phyloP scores from a whole-genome alignment of 2,329 filamentous ascomycete species.

The Orbilia blumenaviensis region DNA sequence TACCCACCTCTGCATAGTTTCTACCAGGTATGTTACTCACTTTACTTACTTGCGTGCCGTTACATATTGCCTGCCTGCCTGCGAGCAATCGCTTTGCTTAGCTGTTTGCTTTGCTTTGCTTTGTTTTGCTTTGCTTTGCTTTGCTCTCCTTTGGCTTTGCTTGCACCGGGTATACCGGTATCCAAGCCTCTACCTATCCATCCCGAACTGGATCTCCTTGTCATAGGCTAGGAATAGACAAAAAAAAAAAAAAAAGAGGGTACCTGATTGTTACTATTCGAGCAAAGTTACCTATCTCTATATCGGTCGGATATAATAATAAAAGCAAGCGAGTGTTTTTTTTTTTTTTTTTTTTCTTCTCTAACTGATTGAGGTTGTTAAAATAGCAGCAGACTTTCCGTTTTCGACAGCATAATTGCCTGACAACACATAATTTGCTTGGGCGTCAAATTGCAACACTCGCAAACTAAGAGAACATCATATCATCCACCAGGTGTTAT shows the following conservation, averaged over 20 bases:
- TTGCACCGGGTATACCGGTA: no score
- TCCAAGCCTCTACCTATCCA: no score
- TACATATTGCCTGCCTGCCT: background rate
- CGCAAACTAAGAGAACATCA: background rate
- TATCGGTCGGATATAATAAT: no score
- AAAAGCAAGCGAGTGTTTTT: no score
- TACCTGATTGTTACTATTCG: background rate
- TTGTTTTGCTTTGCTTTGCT: background rate
- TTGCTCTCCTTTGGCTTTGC: no score
- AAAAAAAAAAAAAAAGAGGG: no score
- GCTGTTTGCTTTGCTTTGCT: background rate
- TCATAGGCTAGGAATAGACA: no score
- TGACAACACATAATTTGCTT: slow-evolving; percentile 53
- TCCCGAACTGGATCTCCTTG: no score
- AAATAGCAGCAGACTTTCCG: background rate
- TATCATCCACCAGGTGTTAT: no score
- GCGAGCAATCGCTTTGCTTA: background rate
- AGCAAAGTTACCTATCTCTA: no score
- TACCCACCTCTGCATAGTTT: background rate
- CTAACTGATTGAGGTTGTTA: slow-evolving; percentile 2
- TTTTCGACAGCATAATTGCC: slow-evolving; percentile 38
- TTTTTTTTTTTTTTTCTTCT: background rate
- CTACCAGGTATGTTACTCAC: background rate
- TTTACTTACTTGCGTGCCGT: background rate
- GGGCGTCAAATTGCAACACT: slow-evolving; percentile 37